Evolutionary conservation across 2,329 filamentous ascomycete genomes (phyloP).

Genomic region (Neospermospora avenae): DNA sequence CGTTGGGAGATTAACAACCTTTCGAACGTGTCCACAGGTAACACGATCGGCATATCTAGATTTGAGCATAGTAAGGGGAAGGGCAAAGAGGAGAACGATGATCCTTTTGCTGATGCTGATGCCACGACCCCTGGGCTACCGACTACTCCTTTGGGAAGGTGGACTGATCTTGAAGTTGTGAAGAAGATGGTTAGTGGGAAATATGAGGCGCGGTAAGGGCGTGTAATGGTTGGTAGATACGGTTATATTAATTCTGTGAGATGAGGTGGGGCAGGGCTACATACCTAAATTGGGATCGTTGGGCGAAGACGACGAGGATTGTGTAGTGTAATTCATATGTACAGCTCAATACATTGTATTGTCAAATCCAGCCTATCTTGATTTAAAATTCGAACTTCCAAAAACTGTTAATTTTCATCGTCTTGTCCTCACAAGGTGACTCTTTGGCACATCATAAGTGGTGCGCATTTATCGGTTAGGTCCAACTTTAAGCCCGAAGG

Average conservation of each 20-base stretch:
- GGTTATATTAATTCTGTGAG: background rate
- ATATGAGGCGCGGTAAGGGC: conserved; percentile 55
- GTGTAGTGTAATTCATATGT: conserved; percentile 7
- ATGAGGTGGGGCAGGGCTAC: background rate
- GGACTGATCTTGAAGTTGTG: conserved; percentile 64
- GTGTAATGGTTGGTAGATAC: background rate
- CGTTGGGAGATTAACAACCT: conserved; percentile 64
- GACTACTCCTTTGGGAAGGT: conserved; percentile 43
- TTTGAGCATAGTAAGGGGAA: conserved; percentile 49
- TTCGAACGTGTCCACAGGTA: conserved; percentile 43
- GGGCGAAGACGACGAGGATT: background rate
- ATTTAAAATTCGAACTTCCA: background rate
- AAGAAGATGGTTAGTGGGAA: conserved; percentile 72
- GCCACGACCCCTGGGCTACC: conserved; percentile 35
- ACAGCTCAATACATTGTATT: conserved; percentile 8
- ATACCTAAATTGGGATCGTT: background rate
- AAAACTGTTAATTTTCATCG: background rate
- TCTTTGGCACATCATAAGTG: background rate
- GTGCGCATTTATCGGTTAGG: background rate
- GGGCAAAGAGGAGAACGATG: conserved; percentile 45
- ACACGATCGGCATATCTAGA: conserved; percentile 63
- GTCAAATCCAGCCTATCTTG: background rate
- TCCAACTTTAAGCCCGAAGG: background rate
- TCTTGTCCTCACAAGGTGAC: background rate
- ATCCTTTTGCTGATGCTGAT: conserved; percentile 74